Conservation (phyloP, 2,329 filamentous ascomycete genomes). For the Calonectria hawksworthii region DNA sequence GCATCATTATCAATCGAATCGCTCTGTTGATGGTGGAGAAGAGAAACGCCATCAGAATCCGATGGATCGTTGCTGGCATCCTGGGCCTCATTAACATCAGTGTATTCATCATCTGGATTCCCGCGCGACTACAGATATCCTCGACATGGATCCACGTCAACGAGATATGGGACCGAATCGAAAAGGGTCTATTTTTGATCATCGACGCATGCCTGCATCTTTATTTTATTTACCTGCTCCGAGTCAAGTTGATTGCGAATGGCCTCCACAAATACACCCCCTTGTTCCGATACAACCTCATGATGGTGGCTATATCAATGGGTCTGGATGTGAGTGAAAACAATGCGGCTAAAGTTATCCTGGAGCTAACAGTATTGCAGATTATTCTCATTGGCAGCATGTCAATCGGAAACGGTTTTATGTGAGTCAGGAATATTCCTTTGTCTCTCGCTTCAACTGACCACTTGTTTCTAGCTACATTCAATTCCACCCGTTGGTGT, state of each 20-base stretch:
- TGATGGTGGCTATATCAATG: conserved; percentile 50
- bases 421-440: background rate
- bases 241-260: conserved; percentile 79
- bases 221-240: conserved; percentile 72
- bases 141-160: conserved; percentile 15
- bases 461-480: conserved; percentile 32
- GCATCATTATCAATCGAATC: conserved; percentile 65
- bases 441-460: background rate
- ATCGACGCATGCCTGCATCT: conserved; percentile 60
- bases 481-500: conserved; percentile 44
- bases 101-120: conserved; percentile 28
- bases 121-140: conserved; percentile 26
- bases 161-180: conserved; percentile 25
- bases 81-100: conserved; percentile 28
- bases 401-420: conserved; percentile 24
- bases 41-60: conserved; percentile 15
- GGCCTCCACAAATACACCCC: conserved; percentile 71
- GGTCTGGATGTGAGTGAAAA: conserved; percentile 69
- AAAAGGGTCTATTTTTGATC: conserved; percentile 26
- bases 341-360: background rate
- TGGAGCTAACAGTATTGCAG: background rate
- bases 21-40: conserved; percentile 23
- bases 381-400: conserved; percentile 39
- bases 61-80: conserved; percentile 11
- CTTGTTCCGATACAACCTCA: conserved; percentile 22